These are phyloP conservation scores for Cercospora sp. DNA, from an alignment of 2,329 filamentous ascomycete genomes.

Conservation along the genomic window DNA sequence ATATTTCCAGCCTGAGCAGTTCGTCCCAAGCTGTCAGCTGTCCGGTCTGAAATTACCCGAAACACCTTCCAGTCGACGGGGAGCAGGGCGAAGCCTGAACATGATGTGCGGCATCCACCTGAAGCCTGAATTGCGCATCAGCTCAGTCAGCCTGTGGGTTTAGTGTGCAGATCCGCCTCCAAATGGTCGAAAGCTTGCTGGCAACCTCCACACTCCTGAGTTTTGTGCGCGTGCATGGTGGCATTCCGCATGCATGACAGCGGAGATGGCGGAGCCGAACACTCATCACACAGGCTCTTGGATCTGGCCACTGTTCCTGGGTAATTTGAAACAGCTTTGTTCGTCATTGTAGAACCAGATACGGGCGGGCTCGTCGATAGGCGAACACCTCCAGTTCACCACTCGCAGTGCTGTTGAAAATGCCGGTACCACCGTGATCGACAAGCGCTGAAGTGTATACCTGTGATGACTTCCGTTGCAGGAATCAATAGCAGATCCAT, in stretches of 20 bases:
- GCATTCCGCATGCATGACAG: neutral
- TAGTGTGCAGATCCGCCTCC: constrained; percentile 4
- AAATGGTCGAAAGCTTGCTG: constrained; percentile 4
- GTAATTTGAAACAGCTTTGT: neutral
- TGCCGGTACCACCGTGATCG: neutral
- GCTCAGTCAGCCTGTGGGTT: constrained; percentile 1
- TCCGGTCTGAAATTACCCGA: neutral
- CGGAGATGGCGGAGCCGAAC: constrained; percentile 7
- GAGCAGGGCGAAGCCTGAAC: neutral
- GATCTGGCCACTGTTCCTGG: neutral
- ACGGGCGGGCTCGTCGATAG: neutral
- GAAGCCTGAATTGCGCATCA: neutral
- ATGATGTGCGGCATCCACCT: neutral
- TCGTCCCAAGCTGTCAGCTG: neutral
- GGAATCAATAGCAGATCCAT: neutral
- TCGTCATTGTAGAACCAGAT: neutral
- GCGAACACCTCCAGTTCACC: neutral
- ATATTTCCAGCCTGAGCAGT: constrained; percentile 5
- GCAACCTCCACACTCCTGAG: constrained; percentile 5
- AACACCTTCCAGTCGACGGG: neutral
- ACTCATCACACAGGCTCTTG: constrained; percentile 2
- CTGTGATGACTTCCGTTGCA: neutral
- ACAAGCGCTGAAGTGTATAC: neutral
- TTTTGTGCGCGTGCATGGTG: neutral
- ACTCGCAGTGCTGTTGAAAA: neutral